phyloP scores from a whole-genome alignment of 495 filamentous ascomycete species.

The Xylaria intraflava region DNA sequence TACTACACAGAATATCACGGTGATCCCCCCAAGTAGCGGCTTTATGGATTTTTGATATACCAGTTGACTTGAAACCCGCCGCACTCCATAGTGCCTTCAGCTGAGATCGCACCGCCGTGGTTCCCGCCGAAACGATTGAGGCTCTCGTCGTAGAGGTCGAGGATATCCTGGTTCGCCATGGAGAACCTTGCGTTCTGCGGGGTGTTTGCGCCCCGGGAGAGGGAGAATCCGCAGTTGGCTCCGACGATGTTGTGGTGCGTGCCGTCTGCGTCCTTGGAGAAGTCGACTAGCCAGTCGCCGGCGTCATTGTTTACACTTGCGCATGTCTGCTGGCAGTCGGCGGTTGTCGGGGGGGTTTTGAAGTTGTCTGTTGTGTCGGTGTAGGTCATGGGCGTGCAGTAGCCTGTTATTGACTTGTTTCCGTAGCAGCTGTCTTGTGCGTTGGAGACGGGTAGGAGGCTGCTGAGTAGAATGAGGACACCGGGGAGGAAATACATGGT shows the following conservation, averaged over 20 bases:
- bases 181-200: constrained; percentile 6
- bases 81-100: constrained; percentile 21
- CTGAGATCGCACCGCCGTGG: constrained; percentile 14
- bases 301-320: constrained; percentile 9
- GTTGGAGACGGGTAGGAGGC: neutral
- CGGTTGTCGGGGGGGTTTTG: neutral
- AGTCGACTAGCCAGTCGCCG: constrained; percentile 21
- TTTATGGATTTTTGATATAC: constrained; percentile 14
- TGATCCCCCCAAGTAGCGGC: too few relatives aligned
- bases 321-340: constrained; percentile 18
- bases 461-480: constrained; percentile 7
- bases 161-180: constrained; percentile 20
- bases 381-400: constrained; percentile 19
- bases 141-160: constrained; percentile 13
- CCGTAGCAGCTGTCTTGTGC: constrained; percentile 13
- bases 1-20: too few relatives aligned
- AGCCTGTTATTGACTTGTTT: constrained; percentile 10
- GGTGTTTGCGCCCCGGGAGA: constrained; percentile 9
- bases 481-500: neutral
- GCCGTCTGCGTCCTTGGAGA: constrained; percentile 10
- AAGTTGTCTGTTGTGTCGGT: constrained; percentile 9
- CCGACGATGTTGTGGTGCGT: constrained; percentile 8
- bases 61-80: constrained; percentile 12
- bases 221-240: constrained; percentile 10
- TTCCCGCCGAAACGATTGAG: constrained; percentile 8